Evolutionary conservation across 176 grass and related monocot species (phyloP).

Genomic region (Poa pratensis): DNA sequence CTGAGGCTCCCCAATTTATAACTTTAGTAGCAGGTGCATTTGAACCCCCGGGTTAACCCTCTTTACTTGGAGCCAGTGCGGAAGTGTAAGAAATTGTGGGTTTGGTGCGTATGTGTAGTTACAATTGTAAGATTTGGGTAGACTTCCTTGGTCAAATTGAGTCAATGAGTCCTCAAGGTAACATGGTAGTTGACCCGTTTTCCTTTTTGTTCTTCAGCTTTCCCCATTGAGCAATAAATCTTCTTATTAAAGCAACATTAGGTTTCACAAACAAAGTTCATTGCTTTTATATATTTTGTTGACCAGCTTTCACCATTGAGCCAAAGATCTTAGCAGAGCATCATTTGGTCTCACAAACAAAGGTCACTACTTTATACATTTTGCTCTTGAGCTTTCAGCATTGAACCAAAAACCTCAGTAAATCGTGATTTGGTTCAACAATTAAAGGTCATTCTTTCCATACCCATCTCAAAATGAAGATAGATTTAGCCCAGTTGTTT

Average conservation of each 20-base stretch:
- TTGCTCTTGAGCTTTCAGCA: neutral
- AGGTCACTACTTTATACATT: neutral
- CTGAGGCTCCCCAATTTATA: no score
- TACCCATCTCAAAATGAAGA: neutral
- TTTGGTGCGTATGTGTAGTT: neutral
- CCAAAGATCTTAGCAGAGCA: neutral
- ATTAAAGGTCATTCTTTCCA: neutral
- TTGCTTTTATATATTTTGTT: neutral
- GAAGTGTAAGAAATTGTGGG: neutral
- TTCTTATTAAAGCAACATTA: neutral
- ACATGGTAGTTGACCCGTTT: neutral
- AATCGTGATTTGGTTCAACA: neutral
- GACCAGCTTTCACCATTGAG: neutral
- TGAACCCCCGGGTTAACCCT: neutral
- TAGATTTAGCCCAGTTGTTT: neutral
- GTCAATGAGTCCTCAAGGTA: neutral
- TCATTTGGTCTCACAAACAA: conserved; percentile 4
- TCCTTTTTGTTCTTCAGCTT: conserved; percentile 6
- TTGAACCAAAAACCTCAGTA: neutral
- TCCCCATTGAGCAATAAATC: neutral
- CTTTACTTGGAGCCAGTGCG: neutral
- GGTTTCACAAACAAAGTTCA: conserved; percentile 4
- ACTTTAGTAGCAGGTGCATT: neutral
- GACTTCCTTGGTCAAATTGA: conserved; percentile 15
- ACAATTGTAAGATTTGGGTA: neutral